phyloP scores from a whole-genome alignment of 2,329 filamentous ascomycete genomes.

The Grosmannia huntii region DNA sequence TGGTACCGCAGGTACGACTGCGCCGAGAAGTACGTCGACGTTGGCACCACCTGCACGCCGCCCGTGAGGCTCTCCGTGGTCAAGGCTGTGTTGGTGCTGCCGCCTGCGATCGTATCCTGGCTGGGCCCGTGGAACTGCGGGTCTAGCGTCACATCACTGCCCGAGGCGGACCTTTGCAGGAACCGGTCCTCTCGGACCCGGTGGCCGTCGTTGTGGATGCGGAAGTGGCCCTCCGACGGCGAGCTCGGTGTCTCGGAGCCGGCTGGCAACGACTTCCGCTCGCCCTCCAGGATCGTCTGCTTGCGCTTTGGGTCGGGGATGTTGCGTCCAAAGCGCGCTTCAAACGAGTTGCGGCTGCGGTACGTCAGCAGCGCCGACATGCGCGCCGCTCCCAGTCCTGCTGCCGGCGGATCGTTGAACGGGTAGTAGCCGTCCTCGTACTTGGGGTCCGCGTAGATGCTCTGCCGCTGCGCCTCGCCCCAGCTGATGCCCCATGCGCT shows the following conservation, averaged over 20 bases:
- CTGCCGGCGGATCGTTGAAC: conserved; percentile 73
- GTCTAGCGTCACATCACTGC: conserved; percentile 4
- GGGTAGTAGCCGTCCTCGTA: conserved; percentile 95
- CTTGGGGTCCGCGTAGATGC: conserved; percentile 96
- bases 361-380: conserved; percentile 97
- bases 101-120: not conserved
- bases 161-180: conserved; percentile 12
- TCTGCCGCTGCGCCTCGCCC: conserved; percentile 79
- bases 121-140: conserved; percentile 14
- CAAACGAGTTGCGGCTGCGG: conserved; percentile 91
- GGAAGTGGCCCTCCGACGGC: conserved; percentile 60
- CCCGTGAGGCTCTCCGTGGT: conserved; percentile 34
- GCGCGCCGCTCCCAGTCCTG: conserved; percentile 82
- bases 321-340: conserved; percentile 87
- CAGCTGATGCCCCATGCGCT: conserved; percentile 87
- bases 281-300: conserved; percentile 65
- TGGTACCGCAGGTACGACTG: conserved; percentile 97
- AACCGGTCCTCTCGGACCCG: conserved; percentile 45
- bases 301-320: conserved; percentile 73
- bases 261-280: conserved; percentile 36
- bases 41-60: conserved; percentile 38
- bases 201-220: conserved; percentile 75
- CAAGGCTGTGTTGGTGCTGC: too few relatives aligned
- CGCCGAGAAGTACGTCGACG: conserved; percentile 89
- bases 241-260: conserved; percentile 2